Evolutionary conservation across 2,329 filamentous ascomycete species (phyloP).

Genomic region (Tolypocladium tundrense): DNA sequence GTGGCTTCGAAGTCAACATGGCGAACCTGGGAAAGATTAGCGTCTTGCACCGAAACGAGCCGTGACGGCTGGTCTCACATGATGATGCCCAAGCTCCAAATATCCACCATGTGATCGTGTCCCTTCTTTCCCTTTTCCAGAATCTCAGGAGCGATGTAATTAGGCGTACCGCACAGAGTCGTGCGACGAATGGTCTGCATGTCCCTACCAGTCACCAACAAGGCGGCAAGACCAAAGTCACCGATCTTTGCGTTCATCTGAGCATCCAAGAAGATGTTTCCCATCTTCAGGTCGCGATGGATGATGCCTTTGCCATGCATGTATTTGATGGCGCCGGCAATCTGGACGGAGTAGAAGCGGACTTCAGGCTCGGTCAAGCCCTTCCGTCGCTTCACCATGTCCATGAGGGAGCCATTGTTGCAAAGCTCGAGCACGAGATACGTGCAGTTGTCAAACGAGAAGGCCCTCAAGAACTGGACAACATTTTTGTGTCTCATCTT

Average conservation of each 20-base stretch:
- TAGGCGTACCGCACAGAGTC: constrained; percentile 92
- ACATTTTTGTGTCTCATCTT: constrained; percentile 96
- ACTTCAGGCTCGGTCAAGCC: constrained; percentile 90
- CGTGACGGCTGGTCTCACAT: constrained; percentile 41
- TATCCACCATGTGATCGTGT: constrained; percentile 95
- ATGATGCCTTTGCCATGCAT: constrained; percentile 94
- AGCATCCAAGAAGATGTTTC: constrained; percentile 89
- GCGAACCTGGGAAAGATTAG: constrained; percentile 55
- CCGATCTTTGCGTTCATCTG: constrained; percentile 98
- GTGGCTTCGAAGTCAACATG: constrained; percentile 91
- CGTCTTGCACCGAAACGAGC: not conserved
- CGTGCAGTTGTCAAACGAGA: constrained; percentile 79
- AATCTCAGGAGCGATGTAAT: constrained; percentile 97
- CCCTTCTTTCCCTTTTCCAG: constrained; percentile 88
- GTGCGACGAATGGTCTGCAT: constrained; percentile 76
- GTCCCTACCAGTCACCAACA: constrained; percentile 85
- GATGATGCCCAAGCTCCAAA: constrained; percentile 97
- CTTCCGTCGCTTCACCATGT: constrained; percentile 90
- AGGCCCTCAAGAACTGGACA: constrained; percentile 89
- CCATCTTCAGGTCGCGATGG: constrained; percentile 94
- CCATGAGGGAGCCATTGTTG: constrained; percentile 91
- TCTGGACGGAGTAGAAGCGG: constrained; percentile 85
- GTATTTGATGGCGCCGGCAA: constrained; percentile 95
- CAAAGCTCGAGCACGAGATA: constrained; percentile 93
- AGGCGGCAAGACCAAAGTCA: constrained; percentile 88